These are phyloP conservation scores for Dipteronia dyeriana DNA, from an alignment of 345 rosid genomes.

Conservation along the genomic window DNA sequence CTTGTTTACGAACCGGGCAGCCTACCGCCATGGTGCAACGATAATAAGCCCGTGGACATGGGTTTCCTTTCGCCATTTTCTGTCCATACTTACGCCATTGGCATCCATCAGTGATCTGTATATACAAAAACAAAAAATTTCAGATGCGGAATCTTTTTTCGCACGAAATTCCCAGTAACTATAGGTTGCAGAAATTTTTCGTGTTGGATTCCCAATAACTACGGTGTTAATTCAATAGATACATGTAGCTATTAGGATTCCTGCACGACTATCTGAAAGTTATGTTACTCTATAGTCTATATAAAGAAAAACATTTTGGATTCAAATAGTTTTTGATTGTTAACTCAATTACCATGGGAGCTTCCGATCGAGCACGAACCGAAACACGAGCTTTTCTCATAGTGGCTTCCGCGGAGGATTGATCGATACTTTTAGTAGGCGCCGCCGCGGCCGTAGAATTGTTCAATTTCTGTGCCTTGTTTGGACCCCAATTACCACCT, in stretches of 20 bases:
- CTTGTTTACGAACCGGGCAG: slow-evolving; percentile 97
- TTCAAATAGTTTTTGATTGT: too few species aligned
- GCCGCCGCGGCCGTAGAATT: not conserved
- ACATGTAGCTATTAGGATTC: too few species aligned
- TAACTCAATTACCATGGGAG: slow-evolving; percentile 70
- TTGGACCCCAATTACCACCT: slow-evolving; percentile 48
- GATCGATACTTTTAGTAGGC: slow-evolving; percentile 43
- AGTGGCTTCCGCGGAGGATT: slow-evolving; percentile 63
- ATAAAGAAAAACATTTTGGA: not conserved
- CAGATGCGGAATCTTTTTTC: too few species aligned
- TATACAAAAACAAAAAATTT: not conserved
- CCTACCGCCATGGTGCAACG: slow-evolving; percentile 96
- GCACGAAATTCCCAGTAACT: too few species aligned
- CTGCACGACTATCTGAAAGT: too few species aligned
- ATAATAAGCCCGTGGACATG: slow-evolving; percentile 94
- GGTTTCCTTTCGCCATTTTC: slow-evolving; percentile 98
- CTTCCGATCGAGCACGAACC: slow-evolving; percentile 97
- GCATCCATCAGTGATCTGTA: slow-evolving; percentile 62
- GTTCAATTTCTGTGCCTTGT: slow-evolving; percentile 51
- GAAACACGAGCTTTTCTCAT: slow-evolving; percentile 99
- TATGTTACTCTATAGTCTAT: too few species aligned
- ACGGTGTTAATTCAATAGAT: too few species aligned
- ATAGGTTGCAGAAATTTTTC: too few species aligned
- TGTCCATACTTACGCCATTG: slow-evolving; percentile 99
- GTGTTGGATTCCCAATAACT: too few species aligned